Percentiles rank a stretch among this genome's conserved stretches.
phyloP scores from a whole-genome alignment of 2,329 filamentous ascomycete species.

The Aspergillus awamori region DNA sequence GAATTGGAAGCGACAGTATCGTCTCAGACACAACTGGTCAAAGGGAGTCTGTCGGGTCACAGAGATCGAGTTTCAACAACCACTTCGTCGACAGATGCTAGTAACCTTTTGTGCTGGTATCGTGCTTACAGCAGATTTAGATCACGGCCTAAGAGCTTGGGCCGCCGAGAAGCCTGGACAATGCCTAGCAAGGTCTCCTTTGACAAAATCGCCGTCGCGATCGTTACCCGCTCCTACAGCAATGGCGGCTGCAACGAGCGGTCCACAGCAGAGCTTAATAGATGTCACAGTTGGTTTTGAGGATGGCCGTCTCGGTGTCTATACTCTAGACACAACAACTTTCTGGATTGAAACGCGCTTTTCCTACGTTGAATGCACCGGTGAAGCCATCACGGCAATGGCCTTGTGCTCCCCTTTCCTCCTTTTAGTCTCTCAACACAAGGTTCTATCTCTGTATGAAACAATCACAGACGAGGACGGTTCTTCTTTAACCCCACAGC shows the following conservation, averaged over 20 bases:
- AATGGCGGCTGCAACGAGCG: constrained; percentile 47
- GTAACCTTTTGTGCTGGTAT: constrained; percentile 77
- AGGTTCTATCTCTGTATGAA: constrained; percentile 75
- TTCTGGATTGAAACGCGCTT: constrained; percentile 56
- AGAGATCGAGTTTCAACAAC: constrained; percentile 68
- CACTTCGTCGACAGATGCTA: constrained; percentile 63
- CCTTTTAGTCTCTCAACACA: constrained; percentile 74
- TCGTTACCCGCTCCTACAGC: constrained; percentile 68
- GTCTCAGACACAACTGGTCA: constrained; percentile 87
- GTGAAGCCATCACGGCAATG: constrained; percentile 69
- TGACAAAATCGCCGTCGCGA: constrained; percentile 46
- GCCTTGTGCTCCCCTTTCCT: constrained; percentile 76
- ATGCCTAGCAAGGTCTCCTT: constrained; percentile 57
- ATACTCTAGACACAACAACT: constrained; percentile 57
- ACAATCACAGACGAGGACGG: constrained; percentile 45
- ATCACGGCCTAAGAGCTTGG: constrained; percentile 77
- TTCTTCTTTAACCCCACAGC: constrained; percentile 37
- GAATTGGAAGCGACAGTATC: constrained; percentile 89
- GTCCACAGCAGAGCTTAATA: constrained; percentile 49
- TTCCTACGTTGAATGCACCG: constrained; percentile 63
- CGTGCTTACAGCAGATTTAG: constrained; percentile 73
- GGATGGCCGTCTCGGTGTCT: constrained; percentile 72
- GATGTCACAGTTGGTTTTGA: constrained; percentile 70
- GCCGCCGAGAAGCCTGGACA: constrained; percentile 63
- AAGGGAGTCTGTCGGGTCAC: constrained; percentile 77